A percentile compares a stretch with the other conserved stretches of the same genome.
Evolutionary conservation across 768 basidiomycete genomes (phyloP).

Genomic region (Gymnopilus dilepis): DNA sequence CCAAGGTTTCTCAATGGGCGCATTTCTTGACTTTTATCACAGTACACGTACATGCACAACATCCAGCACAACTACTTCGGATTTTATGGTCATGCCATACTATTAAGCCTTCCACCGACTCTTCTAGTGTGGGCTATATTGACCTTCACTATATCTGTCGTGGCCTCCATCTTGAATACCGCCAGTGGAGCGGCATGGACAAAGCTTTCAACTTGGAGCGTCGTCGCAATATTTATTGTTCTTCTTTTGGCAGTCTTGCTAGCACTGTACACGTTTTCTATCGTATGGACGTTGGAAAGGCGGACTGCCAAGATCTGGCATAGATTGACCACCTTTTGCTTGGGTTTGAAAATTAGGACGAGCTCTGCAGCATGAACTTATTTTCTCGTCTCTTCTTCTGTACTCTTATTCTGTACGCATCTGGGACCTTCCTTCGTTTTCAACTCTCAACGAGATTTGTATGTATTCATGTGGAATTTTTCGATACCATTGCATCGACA

Average conservation of each 20-base stretch:
- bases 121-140: constrained; percentile 62
- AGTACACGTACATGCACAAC: constrained; percentile 63
- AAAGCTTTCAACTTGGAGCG: constrained; percentile 43
- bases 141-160: constrained; percentile 49
- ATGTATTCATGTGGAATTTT: no score
- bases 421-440: no score
- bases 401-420: no score
- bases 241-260: constrained; percentile 42
- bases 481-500: no score
- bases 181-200: constrained; percentile 28
- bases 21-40: not conserved
- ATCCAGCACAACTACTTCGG: constrained; percentile 50
- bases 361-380: not conserved
- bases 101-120: constrained; percentile 57
- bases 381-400: no score
- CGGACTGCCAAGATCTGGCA: constrained; percentile 29
- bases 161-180: constrained; percentile 49
- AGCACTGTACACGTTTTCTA: constrained; percentile 53
- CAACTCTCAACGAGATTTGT: no score
- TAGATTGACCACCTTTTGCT: constrained; percentile 24
- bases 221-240: constrained; percentile 45
- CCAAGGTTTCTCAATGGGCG: not conserved
- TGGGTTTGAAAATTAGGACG: not conserved
- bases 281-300: constrained; percentile 52
- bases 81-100: constrained; percentile 53